Percentiles rank a stretch among this genome's conserved stretches.
Conservation (phyloP, 345 rosid genomes). For the Hibiscus trionum region DNA sequence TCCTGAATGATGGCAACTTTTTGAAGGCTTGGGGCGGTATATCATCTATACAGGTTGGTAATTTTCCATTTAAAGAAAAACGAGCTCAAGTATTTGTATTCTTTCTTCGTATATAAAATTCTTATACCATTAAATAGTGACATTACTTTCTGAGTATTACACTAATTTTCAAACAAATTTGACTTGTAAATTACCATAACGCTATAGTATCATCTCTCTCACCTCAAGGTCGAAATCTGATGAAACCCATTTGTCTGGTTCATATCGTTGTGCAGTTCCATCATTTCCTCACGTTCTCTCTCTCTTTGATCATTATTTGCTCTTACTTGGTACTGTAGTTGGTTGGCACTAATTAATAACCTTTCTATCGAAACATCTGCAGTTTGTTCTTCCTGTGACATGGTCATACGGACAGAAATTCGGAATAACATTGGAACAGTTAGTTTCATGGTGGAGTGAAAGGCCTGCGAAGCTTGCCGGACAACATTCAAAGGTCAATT, state of each 20-base stretch:
- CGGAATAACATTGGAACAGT: slow-evolving; percentile 63
- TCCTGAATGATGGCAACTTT: slow-evolving; percentile 64
- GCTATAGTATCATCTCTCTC: background rate
- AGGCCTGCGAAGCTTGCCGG: slow-evolving; percentile 84
- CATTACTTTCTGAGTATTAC: background rate
- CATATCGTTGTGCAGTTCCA: background rate
- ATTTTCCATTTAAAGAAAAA: background rate
- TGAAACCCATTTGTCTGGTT: background rate
- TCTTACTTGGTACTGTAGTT: background rate
- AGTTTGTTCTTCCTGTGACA: slow-evolving; percentile 93
- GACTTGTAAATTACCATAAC: background rate
- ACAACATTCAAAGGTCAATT: slow-evolving; percentile 50
- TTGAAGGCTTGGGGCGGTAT: slow-evolving; percentile 98
- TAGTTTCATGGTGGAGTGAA: slow-evolving; percentile 87
- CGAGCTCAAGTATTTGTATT: background rate
- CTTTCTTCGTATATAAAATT: background rate
- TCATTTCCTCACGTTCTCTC: background rate
- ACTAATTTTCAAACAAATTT: background rate
- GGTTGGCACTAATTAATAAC: background rate
- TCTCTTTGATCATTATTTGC: background rate
- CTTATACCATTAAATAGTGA: background rate
- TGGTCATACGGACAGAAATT: slow-evolving; percentile 76
- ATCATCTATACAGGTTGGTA: slow-evolving; percentile 82
- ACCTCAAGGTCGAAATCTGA: background rate
- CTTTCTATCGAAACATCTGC: slow-evolving; percentile 32